Evolutionary conservation across 768 basidiomycete species (phyloP).

Genomic region (Termitomyces sp.): DNA sequence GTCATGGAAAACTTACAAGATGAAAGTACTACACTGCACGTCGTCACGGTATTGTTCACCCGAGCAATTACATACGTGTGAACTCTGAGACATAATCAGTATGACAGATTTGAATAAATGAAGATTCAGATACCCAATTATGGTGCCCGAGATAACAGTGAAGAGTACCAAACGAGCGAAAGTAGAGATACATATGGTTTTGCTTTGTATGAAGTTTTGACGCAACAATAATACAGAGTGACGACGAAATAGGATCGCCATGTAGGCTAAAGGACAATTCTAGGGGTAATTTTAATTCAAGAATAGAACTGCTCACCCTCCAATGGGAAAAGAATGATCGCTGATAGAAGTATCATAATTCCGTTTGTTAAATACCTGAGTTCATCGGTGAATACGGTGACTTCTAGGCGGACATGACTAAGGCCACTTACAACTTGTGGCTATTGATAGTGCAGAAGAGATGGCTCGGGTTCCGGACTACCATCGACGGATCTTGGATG

Average conservation of each 20-base stretch:
- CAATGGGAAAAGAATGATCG: background rate
- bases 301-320: background rate
- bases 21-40: constrained; percentile 10
- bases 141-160: background rate
- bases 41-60: constrained; percentile 11
- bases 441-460: constrained; percentile 5
- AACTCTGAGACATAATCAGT: background rate
- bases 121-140: background rate
- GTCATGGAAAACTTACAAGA: background rate
- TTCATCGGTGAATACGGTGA: background rate
- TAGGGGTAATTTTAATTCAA: background rate
- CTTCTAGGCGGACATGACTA: background rate
- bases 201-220: background rate
- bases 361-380: background rate
- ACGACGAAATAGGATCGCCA: constrained; percentile 1
- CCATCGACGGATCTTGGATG: background rate
- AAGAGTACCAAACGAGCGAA: constrained; percentile 10
- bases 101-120: background rate
- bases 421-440: background rate
- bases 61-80: constrained; percentile 7
- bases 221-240: background rate
- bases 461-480: constrained; percentile 1
- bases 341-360: constrained; percentile 3
- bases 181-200: background rate
- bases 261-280: background rate